Conservation (phyloP, 371 early-diverging fungal genomes). For the Lichtheimia hyalospora region DNA sequence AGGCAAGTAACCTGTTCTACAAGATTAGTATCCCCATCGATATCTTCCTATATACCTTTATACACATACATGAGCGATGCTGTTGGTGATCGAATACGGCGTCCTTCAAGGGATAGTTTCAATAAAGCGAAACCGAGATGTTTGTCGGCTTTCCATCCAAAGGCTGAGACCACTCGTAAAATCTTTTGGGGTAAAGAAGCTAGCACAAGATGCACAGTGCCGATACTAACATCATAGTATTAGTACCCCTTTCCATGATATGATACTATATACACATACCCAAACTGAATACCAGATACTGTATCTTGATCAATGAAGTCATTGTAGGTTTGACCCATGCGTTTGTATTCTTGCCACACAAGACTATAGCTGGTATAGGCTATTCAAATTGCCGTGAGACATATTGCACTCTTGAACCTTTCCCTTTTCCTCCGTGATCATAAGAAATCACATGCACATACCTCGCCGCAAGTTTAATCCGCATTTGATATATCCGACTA, state of each 20-base stretch:
- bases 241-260: background rate
- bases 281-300: slow-evolving; percentile 54
- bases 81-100: slow-evolving; percentile 62
- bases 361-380: slow-evolving; percentile 52
- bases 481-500: slow-evolving; percentile 64
- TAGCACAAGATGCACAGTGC: slow-evolving; percentile 62
- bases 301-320: slow-evolving; percentile 53
- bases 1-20: slow-evolving; percentile 37
- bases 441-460: slow-evolving; percentile 16
- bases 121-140: slow-evolving; percentile 62
- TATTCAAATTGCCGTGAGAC: slow-evolving; percentile 9
- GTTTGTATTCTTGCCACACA: slow-evolving; percentile 56
- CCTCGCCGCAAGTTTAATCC: slow-evolving; percentile 65
- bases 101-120: slow-evolving; percentile 52
- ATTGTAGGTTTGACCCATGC: slow-evolving; percentile 48
- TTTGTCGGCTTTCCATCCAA: slow-evolving; percentile 66
- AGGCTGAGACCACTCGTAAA: slow-evolving; percentile 58
- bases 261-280: slow-evolving; percentile 24
- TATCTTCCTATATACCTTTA: background rate
- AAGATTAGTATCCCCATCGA: background rate
- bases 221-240: slow-evolving; percentile 42
- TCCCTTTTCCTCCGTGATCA: background rate
- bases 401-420: background rate
- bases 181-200: slow-evolving; percentile 63
- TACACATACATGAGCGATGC: slow-evolving; percentile 58